A percentile compares a stretch with the other conserved stretches of the same genome.
These are phyloP conservation scores for Leucaena leucocephala DNA, from an alignment of 306 rosid genomes.

Conservation along the genomic window DNA sequence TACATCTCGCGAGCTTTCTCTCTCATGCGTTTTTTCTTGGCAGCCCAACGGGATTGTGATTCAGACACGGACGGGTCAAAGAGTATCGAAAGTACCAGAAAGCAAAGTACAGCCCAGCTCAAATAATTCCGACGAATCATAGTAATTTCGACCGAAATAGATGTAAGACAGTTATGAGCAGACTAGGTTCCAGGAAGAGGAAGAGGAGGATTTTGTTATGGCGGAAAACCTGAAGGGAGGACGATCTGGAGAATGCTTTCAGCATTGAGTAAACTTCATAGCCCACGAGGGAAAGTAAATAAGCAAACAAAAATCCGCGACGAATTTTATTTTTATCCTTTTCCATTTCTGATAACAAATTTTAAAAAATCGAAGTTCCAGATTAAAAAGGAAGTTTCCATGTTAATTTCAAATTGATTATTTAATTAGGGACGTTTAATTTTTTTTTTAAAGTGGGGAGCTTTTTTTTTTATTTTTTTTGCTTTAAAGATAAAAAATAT, in stretches of 20 bases:
- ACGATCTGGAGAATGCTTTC: slow-evolving; percentile 22
- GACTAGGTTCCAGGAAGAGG: slow-evolving; percentile 27
- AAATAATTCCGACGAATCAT: slow-evolving; percentile 49
- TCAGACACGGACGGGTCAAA: slow-evolving; percentile 40
- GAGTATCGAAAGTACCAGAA: slow-evolving; percentile 48
- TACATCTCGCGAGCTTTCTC: slow-evolving; percentile 90
- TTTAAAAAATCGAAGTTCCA: background rate
- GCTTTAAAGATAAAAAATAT: no score
- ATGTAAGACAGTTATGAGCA: background rate
- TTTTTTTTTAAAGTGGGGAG: no score
- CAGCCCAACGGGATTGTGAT: slow-evolving; percentile 46
- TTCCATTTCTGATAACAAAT: background rate
- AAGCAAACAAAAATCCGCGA: background rate
- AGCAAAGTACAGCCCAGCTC: slow-evolving; percentile 53
- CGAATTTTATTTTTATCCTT: background rate
- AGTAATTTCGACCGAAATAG: slow-evolving; percentile 7
- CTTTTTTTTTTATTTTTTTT: no score
- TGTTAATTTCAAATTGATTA: no score
- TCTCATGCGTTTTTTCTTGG: slow-evolving; percentile 81
- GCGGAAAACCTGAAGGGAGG: slow-evolving; percentile 11
- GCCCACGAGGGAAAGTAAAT: background rate
- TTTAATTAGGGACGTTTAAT: no score
- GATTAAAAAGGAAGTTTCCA: no score
- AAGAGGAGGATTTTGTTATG: slow-evolving; percentile 10
- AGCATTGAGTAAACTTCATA: background rate